A percentile compares a stretch with the other conserved stretches of the same genome.
Evolutionary conservation across 371 early-diverging fungal species (phyloP).

Genomic region (Circinella minor): DNA sequence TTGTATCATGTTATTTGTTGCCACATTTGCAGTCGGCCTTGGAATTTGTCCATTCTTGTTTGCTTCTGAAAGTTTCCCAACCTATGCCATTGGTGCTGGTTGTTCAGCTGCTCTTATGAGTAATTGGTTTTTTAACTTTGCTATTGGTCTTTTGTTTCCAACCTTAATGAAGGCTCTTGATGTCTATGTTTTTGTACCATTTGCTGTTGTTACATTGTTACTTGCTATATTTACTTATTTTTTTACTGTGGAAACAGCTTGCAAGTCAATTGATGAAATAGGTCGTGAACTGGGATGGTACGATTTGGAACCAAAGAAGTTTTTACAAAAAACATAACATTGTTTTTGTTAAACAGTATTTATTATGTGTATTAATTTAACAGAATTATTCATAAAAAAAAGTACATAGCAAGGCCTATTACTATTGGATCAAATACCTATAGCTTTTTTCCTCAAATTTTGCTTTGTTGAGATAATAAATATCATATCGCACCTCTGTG

Average conservation of each 20-base stretch:
- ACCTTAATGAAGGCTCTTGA: constrained; percentile 59
- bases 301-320: constrained; percentile 22
- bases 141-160: constrained; percentile 69
- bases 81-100: constrained; percentile 67
- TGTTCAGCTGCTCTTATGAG: constrained; percentile 61
- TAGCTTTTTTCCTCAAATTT: too few relatives aligned
- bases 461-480: too few relatives aligned
- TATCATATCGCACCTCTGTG: too few relatives aligned
- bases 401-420: too few relatives aligned
- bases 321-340: background rate
- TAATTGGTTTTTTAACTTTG: constrained; percentile 75
- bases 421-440: too few relatives aligned
- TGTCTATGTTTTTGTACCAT: constrained; percentile 76
- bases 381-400: too few relatives aligned
- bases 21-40: constrained; percentile 81
- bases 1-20: constrained; percentile 78
- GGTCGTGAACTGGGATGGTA: constrained; percentile 47
- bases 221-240: constrained; percentile 60
- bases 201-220: constrained; percentile 56
- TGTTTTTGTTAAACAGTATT: too few relatives aligned
- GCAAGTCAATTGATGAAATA: constrained; percentile 71
- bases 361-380: too few relatives aligned
- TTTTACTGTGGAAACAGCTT: constrained; percentile 84
- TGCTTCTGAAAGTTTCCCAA: constrained; percentile 69
- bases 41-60: constrained; percentile 84